A percentile compares a stretch with the other conserved stretches of the same genome.
Conservation (phyloP, 2,329 filamentous ascomycete genomes). For the Penicillium sp. region DNA sequence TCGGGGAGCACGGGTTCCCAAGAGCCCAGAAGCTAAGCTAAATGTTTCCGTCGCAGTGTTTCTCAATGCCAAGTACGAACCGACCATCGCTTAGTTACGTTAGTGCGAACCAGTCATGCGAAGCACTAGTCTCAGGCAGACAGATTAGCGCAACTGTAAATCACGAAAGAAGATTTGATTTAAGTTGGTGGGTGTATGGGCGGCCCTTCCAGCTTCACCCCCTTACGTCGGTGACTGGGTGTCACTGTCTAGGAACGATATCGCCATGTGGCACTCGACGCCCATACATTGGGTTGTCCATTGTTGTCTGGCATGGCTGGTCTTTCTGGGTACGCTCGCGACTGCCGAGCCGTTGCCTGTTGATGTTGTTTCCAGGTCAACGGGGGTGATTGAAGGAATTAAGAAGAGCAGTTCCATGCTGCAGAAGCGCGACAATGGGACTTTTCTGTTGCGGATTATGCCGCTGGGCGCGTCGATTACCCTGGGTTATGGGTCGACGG, state of each 20-base stretch:
- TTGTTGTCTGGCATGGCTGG: conserved; percentile 13
- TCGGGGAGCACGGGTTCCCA: background rate
- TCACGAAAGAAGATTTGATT: background rate
- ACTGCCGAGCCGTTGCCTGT: background rate
- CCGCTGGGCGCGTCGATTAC: conserved; percentile 50
- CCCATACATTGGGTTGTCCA: conserved; percentile 14
- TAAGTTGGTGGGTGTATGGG: background rate
- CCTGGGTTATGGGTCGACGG: conserved; percentile 38
- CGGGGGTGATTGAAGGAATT: background rate
- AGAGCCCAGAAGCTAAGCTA: background rate
- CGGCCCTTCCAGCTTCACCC: background rate
- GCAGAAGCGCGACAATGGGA: conserved; percentile 13
- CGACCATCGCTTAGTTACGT: background rate
- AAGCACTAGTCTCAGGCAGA: conserved; percentile 2
- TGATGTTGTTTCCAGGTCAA: background rate
- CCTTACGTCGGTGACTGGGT: background rate
- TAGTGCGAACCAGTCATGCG: background rate
- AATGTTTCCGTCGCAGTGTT: background rate
- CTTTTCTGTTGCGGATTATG: conserved; percentile 23
- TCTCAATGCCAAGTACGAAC: background rate
- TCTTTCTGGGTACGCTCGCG: background rate
- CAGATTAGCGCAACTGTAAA: background rate
- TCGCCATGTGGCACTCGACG: conserved; percentile 14
- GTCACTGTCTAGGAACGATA: background rate
- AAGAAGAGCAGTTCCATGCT: background rate